These are phyloP conservation scores for Exobasidium rhododendri DNA, from an alignment of 1,284 basidiomycete genomes.

Conservation along the genomic window DNA sequence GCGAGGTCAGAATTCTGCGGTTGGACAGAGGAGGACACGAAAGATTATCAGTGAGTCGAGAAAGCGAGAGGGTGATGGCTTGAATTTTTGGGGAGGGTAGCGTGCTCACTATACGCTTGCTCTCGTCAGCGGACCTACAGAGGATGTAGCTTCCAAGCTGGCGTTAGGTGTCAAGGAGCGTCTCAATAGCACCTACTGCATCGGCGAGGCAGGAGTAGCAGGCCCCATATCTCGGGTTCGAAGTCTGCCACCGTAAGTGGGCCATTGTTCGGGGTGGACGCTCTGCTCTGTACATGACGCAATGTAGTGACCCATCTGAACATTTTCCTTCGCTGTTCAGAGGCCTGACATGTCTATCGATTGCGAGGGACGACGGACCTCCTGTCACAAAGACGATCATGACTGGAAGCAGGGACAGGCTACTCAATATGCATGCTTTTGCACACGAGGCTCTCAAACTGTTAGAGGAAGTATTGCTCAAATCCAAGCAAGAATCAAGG, in stretches of 20 bases:
- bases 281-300: too few relatives aligned
- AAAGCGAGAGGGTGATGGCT: too few relatives aligned
- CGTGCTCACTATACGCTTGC: neutral
- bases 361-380: conserved; percentile 8
- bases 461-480: conserved; percentile 1
- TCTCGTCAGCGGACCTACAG: conserved; percentile 9
- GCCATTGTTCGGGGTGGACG: neutral
- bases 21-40: conserved; percentile 13
- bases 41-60: conserved; percentile 6
- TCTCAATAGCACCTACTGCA: neutral
- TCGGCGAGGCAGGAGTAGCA: conserved; percentile 13
- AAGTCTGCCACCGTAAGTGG: conserved; percentile 12
- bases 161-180: conserved; percentile 10
- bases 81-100: too few relatives aligned
- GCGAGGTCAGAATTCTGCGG: conserved; percentile 6
- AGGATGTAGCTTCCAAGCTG: conserved; percentile 7
- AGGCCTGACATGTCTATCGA: conserved; percentile 8
- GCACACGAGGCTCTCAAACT: conserved; percentile 6
- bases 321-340: neutral
- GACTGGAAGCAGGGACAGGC: conserved; percentile 3
- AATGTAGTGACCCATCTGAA: neutral
- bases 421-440: conserved; percentile 11
- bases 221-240: conserved; percentile 1
- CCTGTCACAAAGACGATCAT: conserved; percentile 11
- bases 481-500: neutral